Base-by-base conservation (phyloP, 225 moss, liverwort and hornwort species). In the Polytrichum commune region DNA sequence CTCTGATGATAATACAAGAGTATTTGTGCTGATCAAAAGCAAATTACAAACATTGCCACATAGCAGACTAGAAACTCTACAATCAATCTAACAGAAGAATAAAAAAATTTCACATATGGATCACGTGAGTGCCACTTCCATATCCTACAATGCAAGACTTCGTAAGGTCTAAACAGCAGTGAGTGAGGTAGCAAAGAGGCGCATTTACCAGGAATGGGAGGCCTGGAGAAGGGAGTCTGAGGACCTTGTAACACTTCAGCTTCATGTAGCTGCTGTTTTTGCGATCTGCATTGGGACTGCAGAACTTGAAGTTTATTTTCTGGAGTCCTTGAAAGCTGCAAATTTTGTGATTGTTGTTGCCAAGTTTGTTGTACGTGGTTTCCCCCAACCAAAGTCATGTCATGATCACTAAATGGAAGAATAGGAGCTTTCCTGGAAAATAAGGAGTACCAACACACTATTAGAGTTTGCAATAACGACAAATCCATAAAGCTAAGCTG, bases 121-220 rank as follows among this genome's bases (percentile, higher is more conserved):
- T 33, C 33, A 33, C 33, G 8, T 8, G 33, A 33, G 8, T 33
- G 33, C 33, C 33, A 33, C 33, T 33, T 33, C 33, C 33, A 33
- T 8, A 8, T 33, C 33, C 33, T 33, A 33, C 33, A 33, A 33
- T 8, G 33, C 8, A 33, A 33, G 33, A 33, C 33, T 33, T 30
- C 30, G 1, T 30, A 30, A 30, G 6, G 6, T 30, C 30, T 30
- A 30, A 33, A 33, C 33, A 33, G 33, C 8, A 30, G 33, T 8
- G 33, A 33, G 33, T 8, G 33, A 33, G 33, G 33, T 8, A 7
- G 33, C 33, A 33, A 33, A 33, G 7, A 1, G 33, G 33, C 8
- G 2, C 33, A 33, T 61, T 71, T 88, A 88, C 88, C 88, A 69
- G 84, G 82, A 71, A 79, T 84, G 32, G 82, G 84, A 72, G 84